phyloP scores from a whole-genome alignment of 2,329 filamentous ascomycete species.

The Myriosclerotinia scirpicola region DNA sequence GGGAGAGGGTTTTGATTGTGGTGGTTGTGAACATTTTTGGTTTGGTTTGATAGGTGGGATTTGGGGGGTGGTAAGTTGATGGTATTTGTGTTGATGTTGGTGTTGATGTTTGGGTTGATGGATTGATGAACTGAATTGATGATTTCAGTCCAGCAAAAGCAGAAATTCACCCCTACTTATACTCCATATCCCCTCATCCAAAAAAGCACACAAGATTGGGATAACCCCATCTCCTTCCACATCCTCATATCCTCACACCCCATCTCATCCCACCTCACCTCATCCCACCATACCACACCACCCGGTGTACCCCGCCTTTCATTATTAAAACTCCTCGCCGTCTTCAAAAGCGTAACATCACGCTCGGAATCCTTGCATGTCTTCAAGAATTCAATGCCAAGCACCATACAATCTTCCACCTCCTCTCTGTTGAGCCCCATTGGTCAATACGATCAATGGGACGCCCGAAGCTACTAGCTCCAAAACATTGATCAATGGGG shows the following conservation, averaged over 20 bases:
- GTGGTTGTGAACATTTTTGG: constrained; percentile 1
- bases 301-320: not conserved
- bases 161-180: not conserved
- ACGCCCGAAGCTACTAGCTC: too few relatives aligned
- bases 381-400: not conserved
- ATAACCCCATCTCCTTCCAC: not conserved
- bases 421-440: too few relatives aligned
- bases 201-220: too few relatives aligned
- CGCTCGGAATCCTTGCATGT: not conserved
- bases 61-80: not conserved
- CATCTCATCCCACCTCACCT: not conserved
- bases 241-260: not conserved
- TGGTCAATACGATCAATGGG: too few relatives aligned
- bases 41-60: not conserved
- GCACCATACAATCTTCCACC: not conserved
- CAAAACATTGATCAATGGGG: too few relatives aligned
- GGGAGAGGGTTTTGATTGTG: not conserved
- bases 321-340: not conserved
- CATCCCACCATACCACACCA: not conserved
- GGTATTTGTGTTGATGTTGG: not conserved
- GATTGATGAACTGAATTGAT: not conserved
- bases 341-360: not conserved
- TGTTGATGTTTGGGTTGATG: not conserved
- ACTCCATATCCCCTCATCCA: not conserved
- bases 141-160: not conserved